Conservation (phyloP, 805 yeast species). For the Candida alai region DNA sequence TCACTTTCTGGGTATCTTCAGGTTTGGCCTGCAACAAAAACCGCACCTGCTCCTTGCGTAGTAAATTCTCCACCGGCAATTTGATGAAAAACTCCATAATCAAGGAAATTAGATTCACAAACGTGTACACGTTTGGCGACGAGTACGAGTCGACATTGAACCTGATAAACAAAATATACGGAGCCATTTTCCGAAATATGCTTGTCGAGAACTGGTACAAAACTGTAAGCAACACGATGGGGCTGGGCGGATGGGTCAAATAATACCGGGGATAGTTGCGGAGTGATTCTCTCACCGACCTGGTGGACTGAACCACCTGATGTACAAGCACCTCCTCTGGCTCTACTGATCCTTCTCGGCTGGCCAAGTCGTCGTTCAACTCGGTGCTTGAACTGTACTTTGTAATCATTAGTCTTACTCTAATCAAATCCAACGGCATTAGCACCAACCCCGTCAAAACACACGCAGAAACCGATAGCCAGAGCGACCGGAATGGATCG, state of each 20-base stretch:
- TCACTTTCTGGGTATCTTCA: constrained; percentile 33
- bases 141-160: constrained; percentile 65
- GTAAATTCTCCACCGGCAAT: constrained; percentile 82
- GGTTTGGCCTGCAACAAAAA: constrained; percentile 47
- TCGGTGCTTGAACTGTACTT: constrained; percentile 40
- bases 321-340: background rate
- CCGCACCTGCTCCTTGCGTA: constrained; percentile 78
- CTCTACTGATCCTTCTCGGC: no score
- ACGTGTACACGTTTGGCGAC: constrained; percentile 56
- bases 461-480: constrained; percentile 66
- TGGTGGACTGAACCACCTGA: constrained; percentile 17
- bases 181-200: constrained; percentile 63
- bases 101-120: constrained; percentile 57
- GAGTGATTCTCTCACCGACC: constrained; percentile 73
- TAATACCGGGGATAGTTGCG: constrained; percentile 52
- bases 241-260: constrained; percentile 54
- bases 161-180: constrained; percentile 54
- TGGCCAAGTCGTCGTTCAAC: background rate
- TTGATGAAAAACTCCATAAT: constrained; percentile 67
- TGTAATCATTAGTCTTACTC: constrained; percentile 73
- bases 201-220: constrained; percentile 58
- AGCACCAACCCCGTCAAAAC: constrained; percentile 68
- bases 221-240: constrained; percentile 43
- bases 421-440: constrained; percentile 78
- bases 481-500: constrained; percentile 65